phyloP scores from a whole-genome alignment of 768 basidiomycete species.

The Sarcomyxa edulis region DNA sequence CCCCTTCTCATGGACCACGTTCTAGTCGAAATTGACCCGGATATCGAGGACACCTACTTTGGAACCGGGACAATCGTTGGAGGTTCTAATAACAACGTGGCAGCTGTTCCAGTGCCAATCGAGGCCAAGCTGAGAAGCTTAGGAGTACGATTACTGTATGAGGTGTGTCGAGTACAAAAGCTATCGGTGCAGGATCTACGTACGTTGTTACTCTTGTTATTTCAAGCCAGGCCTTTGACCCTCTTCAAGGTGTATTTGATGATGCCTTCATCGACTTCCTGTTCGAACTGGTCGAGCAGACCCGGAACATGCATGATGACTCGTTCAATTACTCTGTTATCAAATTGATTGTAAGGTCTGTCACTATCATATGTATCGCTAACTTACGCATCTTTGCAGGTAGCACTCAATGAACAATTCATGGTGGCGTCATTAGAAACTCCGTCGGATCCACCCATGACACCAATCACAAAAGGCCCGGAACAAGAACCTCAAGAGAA shows the following conservation, averaged over 20 bases:
- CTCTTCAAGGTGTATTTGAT: constrained; percentile 61
- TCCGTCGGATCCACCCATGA: constrained; percentile 4
- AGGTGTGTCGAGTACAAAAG: constrained; percentile 90
- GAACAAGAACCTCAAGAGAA: constrained; percentile 30
- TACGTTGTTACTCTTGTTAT: constrained; percentile 31
- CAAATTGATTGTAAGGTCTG: constrained; percentile 73
- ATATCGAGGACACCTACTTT: constrained; percentile 57
- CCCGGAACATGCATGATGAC: constrained; percentile 83
- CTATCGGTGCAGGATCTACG: constrained; percentile 74
- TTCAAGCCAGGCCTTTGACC: neutral
- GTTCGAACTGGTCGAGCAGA: constrained; percentile 92
- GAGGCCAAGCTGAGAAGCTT: constrained; percentile 77
- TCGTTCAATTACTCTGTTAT: constrained; percentile 94
- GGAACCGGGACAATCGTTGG: constrained; percentile 29
- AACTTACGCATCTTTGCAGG: constrained; percentile 34
- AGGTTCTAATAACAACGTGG: constrained; percentile 27
- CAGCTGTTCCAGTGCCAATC: constrained; percentile 59
- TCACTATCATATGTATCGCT: neutral
- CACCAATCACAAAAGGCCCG: constrained; percentile 10
- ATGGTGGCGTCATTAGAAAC: constrained; percentile 77
- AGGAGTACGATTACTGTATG: constrained; percentile 76
- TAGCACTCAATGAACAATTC: constrained; percentile 95
- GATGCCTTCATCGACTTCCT: constrained; percentile 84
- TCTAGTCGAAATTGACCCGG: constrained; percentile 74
- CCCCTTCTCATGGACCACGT: constrained; percentile 85